phyloP scores from a whole-genome alignment of 2,329 filamentous ascomycete species.

The Purpureocillium lavendulum region DNA sequence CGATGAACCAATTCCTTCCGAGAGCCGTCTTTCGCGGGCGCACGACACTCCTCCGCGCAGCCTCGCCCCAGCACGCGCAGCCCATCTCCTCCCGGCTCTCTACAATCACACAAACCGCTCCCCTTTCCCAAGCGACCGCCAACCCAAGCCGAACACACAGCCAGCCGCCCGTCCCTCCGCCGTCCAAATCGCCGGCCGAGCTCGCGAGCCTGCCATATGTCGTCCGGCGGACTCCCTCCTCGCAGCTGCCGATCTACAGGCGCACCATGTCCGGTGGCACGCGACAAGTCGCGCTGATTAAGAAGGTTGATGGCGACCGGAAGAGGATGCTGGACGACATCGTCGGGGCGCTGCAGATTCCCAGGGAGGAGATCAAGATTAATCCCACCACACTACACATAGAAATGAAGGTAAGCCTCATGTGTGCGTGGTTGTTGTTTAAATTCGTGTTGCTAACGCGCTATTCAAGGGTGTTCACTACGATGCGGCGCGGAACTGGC shows the following conservation, averaged over 20 bases:
- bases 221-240: conserved; percentile 61
- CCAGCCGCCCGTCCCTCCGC: conserved; percentile 18
- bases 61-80: conserved; percentile 5
- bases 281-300: conserved; percentile 63
- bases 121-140: conserved; percentile 13
- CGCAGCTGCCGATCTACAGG: conserved; percentile 71
- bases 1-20: conserved; percentile 18
- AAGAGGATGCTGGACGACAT: conserved; percentile 57
- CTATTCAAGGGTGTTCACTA: conserved; percentile 22
- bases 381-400: conserved; percentile 64
- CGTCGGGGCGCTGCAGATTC: conserved; percentile 46
- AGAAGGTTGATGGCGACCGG: conserved; percentile 71
- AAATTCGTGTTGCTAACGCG: conserved; percentile 8
- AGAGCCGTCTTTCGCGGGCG: conserved; percentile 15
- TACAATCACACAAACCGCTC: conserved; percentile 7
- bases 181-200: conserved; percentile 20
- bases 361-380: conserved; percentile 42
- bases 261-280: conserved; percentile 68
- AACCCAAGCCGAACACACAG: conserved; percentile 15
- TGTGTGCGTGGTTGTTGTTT: no score
- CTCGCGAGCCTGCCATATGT: conserved; percentile 47
- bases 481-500: conserved; percentile 20
- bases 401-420: conserved; percentile 56
- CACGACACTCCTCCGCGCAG: conserved; percentile 8
- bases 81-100: conserved; percentile 9